Evolutionary conservation across 1,284 basidiomycete species (phyloP), one percentile per base, ranked within the genome.

Genomic region (Acaromyces ingoldii): DNA sequence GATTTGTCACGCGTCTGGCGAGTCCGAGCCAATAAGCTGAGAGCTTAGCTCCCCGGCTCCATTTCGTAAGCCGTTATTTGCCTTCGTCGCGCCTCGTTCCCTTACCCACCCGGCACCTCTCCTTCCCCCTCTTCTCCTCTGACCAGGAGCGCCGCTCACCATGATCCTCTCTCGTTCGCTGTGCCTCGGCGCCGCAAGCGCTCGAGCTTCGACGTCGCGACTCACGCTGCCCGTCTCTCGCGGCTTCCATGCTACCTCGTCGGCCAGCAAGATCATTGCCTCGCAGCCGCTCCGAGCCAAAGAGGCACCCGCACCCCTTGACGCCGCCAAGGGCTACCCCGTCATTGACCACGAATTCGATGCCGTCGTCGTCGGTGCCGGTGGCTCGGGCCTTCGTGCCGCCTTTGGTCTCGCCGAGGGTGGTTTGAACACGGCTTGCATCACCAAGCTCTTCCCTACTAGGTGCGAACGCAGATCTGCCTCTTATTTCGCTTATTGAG

Each of bases 401-500:
- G 95, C 95, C 28, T 98, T 98, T 78, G 95, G 95, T 81, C 85
- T 99, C 42, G 95, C 95, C 63, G 93, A 98, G 79, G 91, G 89
- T 64, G 95, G 95, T 52, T 87, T 97, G 78, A 98, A 97, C 78
- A 98, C 77, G 19, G 76, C 76, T 33, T 97, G 93, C 77, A 96
- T 97, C 77, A 93, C 93, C 67, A 98, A 98, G 80, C 83, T 98
- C 22, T 98, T 98, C 82, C 95, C 95, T n/a, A 98, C 95, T 25
- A 85, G 95, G 78, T 91, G 88, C 80, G n/a, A n/a, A n/a, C n/a
- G n/a, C n/a, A n/a, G n/a, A n/a, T n/a, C n/a, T n/a, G n/a, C n/a
- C n/a, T n/a, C n/a, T n/a, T n/a, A n/a, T n/a, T n/a, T n/a, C n/a
- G n/a, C n/a, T n/a, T n/a, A n/a, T n/a, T n/a, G n/a, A n/a, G n/a